A percentile compares a stretch with the other conserved stretches of the same genome.
These are phyloP conservation scores for Hypoxylon sp. DNA, from an alignment of 2,329 filamentous ascomycete species.

Conservation along the genomic window DNA sequence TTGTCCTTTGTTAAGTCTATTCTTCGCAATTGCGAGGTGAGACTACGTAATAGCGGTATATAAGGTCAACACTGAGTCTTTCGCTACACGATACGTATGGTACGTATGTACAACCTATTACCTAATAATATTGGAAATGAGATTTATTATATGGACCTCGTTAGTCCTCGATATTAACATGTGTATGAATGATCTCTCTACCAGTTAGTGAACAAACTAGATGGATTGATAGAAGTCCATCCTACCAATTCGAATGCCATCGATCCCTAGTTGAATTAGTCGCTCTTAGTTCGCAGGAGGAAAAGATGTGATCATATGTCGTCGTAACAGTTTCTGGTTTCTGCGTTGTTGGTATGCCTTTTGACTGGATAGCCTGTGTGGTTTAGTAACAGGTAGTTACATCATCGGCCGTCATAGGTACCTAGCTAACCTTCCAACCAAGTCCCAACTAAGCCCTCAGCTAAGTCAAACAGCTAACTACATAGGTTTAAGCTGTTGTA, in stretches of 20 bases:
- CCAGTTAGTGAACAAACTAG: background rate
- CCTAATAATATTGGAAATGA: background rate
- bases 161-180: background rate
- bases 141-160: background rate
- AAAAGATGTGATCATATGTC: background rate
- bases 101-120: background rate
- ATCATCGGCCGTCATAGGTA: conserved; percentile 34
- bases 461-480: conserved; percentile 3
- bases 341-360: background rate
- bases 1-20: background rate
- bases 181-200: background rate
- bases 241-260: background rate
- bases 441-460: background rate
- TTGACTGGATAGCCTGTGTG: conserved; percentile 16
- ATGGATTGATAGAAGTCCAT: background rate
- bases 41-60: too few relatives aligned
- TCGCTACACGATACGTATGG: background rate
- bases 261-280: background rate
- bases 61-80: background rate
- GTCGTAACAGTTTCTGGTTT: background rate
- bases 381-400: conserved; percentile 14
- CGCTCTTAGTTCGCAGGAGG: background rate
- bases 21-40: too few relatives aligned
- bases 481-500: background rate
- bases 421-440: conserved; percentile 17